Evolutionary conservation across 2,329 filamentous ascomycete genomes (phyloP), one percentile per base, ranked within the genome.

Genomic region (Lasiodiplodia citricola): DNA sequence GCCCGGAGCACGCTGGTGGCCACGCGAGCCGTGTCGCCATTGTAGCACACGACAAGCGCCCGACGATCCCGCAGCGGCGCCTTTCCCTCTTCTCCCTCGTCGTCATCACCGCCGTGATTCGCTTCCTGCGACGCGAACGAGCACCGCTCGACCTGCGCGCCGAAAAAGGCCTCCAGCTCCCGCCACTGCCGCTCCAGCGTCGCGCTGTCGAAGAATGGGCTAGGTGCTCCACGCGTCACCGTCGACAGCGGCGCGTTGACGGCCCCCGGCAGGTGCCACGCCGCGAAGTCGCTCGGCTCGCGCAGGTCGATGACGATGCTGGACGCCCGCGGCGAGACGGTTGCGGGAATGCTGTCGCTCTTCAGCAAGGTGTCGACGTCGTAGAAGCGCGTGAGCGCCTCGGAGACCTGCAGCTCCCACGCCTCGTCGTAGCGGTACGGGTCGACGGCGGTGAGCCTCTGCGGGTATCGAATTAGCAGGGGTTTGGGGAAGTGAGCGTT

Each of bases 1-100:
- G 84, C 85, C 5, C 86, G 79, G 58, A 88, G 73, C 2, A 88
- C 81, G 66, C 85, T 87, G 2, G 84, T 84, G 2, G 85, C 86
- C 5, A 88, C 81, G 0, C 87, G 80, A 4, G 86, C 80, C 37
- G 82, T 85, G 68, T 88, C 85, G 2, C 87, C 87, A 57, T 86
- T 79, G 64, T 87, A 87, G 73, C 86, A 88, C 11, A 86, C 73
- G 11, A 87, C 72, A 13, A 88, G 72, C 14, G 85, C 73, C 6
- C 79, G 79, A 2, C 23, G 13, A 28, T 37, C 54, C 28, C 54
- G 54, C 54, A 56, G 28, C 52, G 52, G 6, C 38, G 13, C 1
- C 38, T 4, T 3, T 47, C 8, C 44, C 6, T 21, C n/a, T 0
- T 28, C 25, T 25, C 25, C 25, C 25, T 28, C 28, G 1, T 28